phyloP scores from a whole-genome alignment of 2,329 filamentous ascomycete genomes.

The Aschersonia sp. region DNA sequence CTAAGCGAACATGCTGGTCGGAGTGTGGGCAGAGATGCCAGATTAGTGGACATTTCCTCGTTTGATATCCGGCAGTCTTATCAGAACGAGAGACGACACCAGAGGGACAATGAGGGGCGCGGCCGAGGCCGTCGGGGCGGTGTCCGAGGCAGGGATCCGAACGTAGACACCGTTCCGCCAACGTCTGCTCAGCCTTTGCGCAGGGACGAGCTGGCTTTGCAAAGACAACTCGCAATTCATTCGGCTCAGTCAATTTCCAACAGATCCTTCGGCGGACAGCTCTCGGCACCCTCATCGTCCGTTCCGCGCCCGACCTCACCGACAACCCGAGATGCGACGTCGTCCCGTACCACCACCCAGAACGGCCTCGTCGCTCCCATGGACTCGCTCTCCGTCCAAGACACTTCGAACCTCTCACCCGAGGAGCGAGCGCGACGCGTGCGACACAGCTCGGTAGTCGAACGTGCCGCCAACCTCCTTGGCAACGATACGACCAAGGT shows the following conservation, averaged over 20 bases:
- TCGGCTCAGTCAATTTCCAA: constrained; percentile 68
- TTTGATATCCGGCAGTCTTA: constrained; percentile 73
- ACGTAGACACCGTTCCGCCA: constrained; percentile 62
- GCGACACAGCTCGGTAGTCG: constrained; percentile 72
- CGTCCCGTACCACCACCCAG: constrained; percentile 7
- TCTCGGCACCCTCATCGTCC: constrained; percentile 34
- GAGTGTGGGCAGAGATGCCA: constrained; percentile 67
- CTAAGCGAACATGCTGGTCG: constrained; percentile 77
- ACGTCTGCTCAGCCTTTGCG: constrained; percentile 69
- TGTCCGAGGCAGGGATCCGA: constrained; percentile 66
- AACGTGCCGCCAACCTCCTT: constrained; percentile 70
- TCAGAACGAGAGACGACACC: constrained; percentile 32
- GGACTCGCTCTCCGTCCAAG: constrained; percentile 33
- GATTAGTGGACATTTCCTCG: constrained; percentile 71
- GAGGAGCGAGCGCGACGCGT: constrained; percentile 70
- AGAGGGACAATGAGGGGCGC: constrained; percentile 23
- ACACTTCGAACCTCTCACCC: constrained; percentile 42
- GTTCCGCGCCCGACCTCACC: constrained; percentile 5
- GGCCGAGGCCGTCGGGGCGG: constrained; percentile 21
- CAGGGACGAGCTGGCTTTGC: constrained; percentile 80
- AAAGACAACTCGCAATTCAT: constrained; percentile 83
- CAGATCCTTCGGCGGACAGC: constrained; percentile 72
- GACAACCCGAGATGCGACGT: constrained; percentile 3
- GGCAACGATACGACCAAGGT: constrained; percentile 65
- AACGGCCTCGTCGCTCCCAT: constrained; percentile 7